Evolutionary conservation across 2,329 filamentous ascomycete species (phyloP).

Genomic region (Scytalidium lignicola): DNA sequence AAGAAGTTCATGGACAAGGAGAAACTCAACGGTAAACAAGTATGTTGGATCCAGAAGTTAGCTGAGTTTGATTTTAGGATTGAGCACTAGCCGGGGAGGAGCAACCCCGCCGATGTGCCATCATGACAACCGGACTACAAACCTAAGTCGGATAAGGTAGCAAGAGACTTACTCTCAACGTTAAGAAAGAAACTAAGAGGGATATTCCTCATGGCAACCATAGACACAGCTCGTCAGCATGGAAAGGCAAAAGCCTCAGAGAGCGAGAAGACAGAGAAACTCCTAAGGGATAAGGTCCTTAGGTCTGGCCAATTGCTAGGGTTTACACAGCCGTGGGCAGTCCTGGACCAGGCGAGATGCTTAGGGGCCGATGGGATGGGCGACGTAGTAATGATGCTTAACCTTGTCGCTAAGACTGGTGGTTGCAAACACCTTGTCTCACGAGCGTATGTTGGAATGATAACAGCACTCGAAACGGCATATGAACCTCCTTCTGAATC

Average conservation of each 20-base stretch:
- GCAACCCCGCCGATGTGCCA: neutral
- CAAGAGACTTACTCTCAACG: neutral
- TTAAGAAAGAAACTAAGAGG: neutral
- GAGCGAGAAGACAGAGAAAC: neutral
- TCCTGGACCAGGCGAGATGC: neutral
- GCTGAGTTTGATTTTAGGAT: neutral
- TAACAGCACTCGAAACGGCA: neutral
- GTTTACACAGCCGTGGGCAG: neutral
- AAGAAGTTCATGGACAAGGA: neutral
- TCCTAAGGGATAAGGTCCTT: neutral
- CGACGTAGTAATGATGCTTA: neutral
- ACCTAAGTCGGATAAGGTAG: neutral
- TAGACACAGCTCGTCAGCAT: neutral
- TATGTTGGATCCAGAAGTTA: neutral
- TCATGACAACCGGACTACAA: neutral
- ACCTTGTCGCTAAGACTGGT: neutral
- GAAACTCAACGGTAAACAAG: neutral
- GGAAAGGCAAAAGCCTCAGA: neutral
- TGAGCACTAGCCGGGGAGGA: neutral
- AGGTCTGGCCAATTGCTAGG: neutral
- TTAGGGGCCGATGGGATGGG: neutral
- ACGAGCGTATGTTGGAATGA: neutral
- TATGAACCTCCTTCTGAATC: neutral
- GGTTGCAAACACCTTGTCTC: neutral
- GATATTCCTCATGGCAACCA: neutral